Conservation (phyloP, 106 monocot genomes). For the Dactylorhiza incarnata region DNA sequence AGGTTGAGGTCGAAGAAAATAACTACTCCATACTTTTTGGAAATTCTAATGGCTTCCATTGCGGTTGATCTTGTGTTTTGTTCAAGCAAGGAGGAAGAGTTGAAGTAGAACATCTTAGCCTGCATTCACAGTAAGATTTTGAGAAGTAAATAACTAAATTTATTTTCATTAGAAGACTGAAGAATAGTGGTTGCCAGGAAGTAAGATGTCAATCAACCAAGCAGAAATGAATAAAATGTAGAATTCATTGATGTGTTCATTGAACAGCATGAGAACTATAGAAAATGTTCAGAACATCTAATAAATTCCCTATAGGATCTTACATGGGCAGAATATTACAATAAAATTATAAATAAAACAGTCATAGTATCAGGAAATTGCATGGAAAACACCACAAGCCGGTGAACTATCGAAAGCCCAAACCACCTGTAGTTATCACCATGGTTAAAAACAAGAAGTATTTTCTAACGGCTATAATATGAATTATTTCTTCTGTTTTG, state of each 20-base stretch:
- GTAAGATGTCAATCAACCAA: background rate
- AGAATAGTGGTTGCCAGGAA: background rate
- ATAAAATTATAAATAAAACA: no score
- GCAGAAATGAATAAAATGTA: background rate
- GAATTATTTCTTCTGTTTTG: background rate
- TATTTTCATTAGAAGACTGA: background rate
- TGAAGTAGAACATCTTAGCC: conserved; percentile 95
- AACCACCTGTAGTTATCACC: no score
- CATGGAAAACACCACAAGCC: no score
- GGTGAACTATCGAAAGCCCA: no score
- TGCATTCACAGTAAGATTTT: conserved; percentile 24
- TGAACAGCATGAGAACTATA: background rate
- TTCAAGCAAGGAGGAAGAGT: conserved; percentile 62
- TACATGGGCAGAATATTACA: no score
- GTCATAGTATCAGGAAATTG: no score
- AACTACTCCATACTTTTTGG: conserved; percentile 51
- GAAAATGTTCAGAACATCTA: background rate
- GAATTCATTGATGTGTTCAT: background rate
- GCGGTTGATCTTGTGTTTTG: conserved; percentile 43
- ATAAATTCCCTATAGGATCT: no score
- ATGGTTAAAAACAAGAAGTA: background rate
- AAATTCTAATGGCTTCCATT: conserved; percentile 51
- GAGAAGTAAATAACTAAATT: background rate
- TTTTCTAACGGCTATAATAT: background rate
- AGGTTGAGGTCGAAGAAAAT: conserved; percentile 81